Evolutionary conservation across 2,329 filamentous ascomycete species (phyloP).

Genomic region (Hirsutella thompsonii): DNA sequence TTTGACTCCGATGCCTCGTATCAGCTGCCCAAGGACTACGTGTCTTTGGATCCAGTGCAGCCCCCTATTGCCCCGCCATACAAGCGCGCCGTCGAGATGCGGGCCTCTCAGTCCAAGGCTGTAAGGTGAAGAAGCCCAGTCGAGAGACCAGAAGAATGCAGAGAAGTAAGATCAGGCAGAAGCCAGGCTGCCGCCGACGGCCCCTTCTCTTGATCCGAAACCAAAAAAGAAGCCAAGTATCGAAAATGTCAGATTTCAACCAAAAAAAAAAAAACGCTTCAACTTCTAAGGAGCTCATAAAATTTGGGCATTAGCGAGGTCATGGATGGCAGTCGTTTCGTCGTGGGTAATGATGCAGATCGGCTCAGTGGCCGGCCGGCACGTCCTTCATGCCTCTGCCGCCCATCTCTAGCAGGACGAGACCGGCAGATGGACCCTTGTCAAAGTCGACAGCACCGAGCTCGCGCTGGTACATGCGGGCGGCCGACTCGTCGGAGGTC

Average conservation of each 20-base stretch:
- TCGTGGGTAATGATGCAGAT: conserved; percentile 1
- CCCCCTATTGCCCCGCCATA: conserved; percentile 94
- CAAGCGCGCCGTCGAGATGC: conserved; percentile 73
- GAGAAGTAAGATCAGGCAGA: background rate
- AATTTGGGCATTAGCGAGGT: background rate
- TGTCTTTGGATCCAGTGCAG: conserved; percentile 84
- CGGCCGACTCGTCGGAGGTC: conserved; percentile 26
- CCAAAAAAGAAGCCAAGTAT: background rate
- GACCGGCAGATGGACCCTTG: conserved; percentile 24
- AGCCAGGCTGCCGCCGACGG: background rate
- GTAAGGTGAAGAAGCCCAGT: conserved; percentile 1
- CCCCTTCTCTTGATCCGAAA: background rate
- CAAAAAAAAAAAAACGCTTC: background rate
- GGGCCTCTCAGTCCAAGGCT: conserved; percentile 20
- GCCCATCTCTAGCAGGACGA: conserved; percentile 28
- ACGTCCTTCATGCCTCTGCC: conserved; percentile 21
- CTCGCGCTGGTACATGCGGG: conserved; percentile 32
- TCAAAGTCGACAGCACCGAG: conserved; percentile 31
- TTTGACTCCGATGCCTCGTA: conserved; percentile 97
- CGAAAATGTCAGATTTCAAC: background rate
- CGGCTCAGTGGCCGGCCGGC: conserved; percentile 8
- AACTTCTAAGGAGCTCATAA: background rate
- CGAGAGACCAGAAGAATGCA: background rate
- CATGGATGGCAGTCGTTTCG: background rate
- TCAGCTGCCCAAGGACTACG: conserved; percentile 70